phyloP scores from a whole-genome alignment of 345 rosid genomes.

The Mallotus nudiflorus region DNA sequence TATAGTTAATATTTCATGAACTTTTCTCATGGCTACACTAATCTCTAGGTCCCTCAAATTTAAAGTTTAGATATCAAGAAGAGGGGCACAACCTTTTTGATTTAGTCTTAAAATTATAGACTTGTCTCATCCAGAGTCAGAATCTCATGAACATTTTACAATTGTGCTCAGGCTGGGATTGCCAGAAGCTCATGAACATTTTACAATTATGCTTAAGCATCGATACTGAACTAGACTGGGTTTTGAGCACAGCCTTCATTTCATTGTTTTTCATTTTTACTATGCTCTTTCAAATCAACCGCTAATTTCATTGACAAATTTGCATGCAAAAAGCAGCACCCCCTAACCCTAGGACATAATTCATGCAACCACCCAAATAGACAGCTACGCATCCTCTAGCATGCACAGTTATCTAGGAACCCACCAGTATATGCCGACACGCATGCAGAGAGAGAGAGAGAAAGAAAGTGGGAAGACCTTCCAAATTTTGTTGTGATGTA shows the following conservation, averaged over 20 bases:
- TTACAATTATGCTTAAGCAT: no score
- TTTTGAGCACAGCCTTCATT: background rate
- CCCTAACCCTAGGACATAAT: background rate
- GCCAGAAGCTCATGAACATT: no score
- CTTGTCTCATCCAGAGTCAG: no score
- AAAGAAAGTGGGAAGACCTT: conserved; percentile 41
- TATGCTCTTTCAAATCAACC: background rate
- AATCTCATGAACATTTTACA: no score
- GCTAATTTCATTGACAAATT: background rate
- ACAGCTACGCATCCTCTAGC: background rate
- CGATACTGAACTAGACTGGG: no score
- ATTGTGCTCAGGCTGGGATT: no score
- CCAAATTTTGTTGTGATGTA: conserved; percentile 28
- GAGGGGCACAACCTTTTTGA: no score
- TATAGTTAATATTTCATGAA: no score
- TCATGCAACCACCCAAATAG: background rate
- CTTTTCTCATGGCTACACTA: no score
- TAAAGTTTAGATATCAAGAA: no score
- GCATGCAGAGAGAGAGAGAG: background rate
- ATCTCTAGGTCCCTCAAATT: no score
- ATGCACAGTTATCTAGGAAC: conserved; percentile 2
- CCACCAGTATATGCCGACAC: background rate
- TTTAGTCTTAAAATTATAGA: no score
- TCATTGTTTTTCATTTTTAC: background rate
- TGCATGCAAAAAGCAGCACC: background rate